phyloP scores from a whole-genome alignment of 2,329 filamentous ascomycete species.

The Hypomyces rosellus region DNA sequence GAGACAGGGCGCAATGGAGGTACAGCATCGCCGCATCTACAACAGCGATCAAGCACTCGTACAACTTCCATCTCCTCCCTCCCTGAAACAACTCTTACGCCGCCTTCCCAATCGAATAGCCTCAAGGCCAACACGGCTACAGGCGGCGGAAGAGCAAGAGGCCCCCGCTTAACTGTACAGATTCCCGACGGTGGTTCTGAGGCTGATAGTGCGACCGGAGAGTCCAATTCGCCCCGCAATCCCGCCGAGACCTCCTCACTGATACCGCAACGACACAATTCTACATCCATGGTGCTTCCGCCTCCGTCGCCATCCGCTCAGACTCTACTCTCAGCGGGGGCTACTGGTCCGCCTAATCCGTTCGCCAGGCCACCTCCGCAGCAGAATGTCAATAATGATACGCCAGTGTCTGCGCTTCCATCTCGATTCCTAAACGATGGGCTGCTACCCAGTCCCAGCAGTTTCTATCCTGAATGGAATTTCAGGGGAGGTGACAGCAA shows the following conservation, averaged over 20 bases:
- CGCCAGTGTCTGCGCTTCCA: constrained; percentile 88
- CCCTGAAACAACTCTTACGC: constrained; percentile 58
- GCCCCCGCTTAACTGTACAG: constrained; percentile 80
- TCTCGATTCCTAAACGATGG: constrained; percentile 86
- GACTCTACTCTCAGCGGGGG: constrained; percentile 80
- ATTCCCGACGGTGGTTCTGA: constrained; percentile 91
- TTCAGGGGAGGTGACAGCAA: constrained; percentile 68
- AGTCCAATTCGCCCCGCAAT: constrained; percentile 59
- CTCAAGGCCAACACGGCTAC: constrained; percentile 48
- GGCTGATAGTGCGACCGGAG: constrained; percentile 63
- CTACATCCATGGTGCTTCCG: constrained; percentile 71
- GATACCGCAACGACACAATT: constrained; percentile 44
- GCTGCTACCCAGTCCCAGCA: constrained; percentile 82
- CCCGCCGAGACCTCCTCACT: constrained; percentile 54
- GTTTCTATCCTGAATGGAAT: constrained; percentile 89
- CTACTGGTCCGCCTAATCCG: constrained; percentile 87
- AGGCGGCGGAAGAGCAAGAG: constrained; percentile 65
- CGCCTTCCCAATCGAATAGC: constrained; percentile 74
- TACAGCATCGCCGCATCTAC: constrained; percentile 50
- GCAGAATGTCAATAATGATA: constrained; percentile 48
- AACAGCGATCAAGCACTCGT: constrained; percentile 44
- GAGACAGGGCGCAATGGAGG: constrained; percentile 51
- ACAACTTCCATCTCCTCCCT: constrained; percentile 52
- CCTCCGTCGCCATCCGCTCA: constrained; percentile 88
- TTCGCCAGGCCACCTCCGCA: constrained; percentile 85